phyloP scores from a whole-genome alignment of 805 yeast species.

The Starmerella stellata region DNA sequence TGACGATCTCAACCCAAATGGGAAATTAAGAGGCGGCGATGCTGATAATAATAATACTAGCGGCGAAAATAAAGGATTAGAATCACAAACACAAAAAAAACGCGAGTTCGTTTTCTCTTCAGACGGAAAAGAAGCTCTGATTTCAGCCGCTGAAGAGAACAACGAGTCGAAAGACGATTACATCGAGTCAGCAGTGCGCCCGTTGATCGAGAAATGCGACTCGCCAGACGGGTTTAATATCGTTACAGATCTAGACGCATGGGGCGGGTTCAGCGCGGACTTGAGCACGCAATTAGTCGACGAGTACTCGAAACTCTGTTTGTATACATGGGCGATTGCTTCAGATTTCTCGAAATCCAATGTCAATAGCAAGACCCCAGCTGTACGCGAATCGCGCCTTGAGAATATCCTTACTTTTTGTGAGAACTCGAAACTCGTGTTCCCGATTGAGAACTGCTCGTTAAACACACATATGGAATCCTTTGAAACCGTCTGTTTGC shows the following conservation, averaged over 20 bases:
- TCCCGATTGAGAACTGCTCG: constrained; percentile 13
- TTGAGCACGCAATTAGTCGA: constrained; percentile 43
- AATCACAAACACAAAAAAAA: background rate
- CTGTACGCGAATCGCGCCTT: constrained; percentile 8
- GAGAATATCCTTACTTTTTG: constrained; percentile 8
- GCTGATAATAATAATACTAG: background rate
- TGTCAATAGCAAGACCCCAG: background rate
- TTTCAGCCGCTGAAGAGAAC: constrained; percentile 21
- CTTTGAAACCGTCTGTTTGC: constrained; percentile 30
- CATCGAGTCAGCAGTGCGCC: constrained; percentile 43
- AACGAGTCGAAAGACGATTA: constrained; percentile 25
- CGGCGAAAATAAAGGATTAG: background rate
- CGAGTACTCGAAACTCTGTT: constrained; percentile 13
- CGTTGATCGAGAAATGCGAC: constrained; percentile 59
- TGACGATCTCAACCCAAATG: constrained; percentile 20
- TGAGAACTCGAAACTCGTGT: constrained; percentile 13
- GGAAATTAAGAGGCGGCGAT: constrained; percentile 20
- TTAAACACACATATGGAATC: constrained; percentile 9
- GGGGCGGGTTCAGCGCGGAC: constrained; percentile 60
- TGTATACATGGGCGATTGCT: constrained; percentile 13
- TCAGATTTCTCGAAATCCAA: constrained; percentile 1
- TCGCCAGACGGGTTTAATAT: constrained; percentile 51
- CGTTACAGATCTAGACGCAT: constrained; percentile 48
- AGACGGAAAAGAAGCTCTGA: constrained; percentile 46
- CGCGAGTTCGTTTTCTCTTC: constrained; percentile 18